Percentiles rank a stretch among this genome's conserved stretches.
Conservation (phyloP, 768 basidiomycete genomes). For the Punctularia strigosozonata region DNA sequence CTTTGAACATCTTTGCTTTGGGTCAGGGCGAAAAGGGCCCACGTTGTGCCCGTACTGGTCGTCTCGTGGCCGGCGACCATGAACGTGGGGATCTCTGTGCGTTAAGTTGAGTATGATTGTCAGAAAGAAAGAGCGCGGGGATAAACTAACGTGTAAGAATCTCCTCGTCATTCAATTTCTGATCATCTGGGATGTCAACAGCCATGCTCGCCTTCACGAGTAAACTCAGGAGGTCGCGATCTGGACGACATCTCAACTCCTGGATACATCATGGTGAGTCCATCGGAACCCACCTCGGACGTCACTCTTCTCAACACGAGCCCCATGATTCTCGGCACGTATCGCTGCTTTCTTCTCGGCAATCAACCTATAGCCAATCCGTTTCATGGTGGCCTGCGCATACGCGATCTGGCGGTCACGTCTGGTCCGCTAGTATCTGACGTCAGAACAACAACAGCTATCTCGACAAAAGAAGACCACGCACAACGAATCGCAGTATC, state of each 20-base stretch:
- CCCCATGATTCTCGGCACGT: background rate
- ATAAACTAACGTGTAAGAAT: too few species aligned
- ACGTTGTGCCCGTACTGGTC: conserved; percentile 23
- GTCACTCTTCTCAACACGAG: too few species aligned
- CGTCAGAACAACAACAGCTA: background rate
- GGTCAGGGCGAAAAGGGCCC: conserved; percentile 23
- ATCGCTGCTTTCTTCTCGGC: background rate
- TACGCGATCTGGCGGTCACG: background rate
- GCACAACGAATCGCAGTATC: background rate
- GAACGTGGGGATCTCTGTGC: conserved; percentile 55
- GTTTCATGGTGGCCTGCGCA: background rate
- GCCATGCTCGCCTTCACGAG: too few species aligned
- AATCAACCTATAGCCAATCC: background rate
- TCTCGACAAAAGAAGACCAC: background rate
- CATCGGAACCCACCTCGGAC: too few species aligned
- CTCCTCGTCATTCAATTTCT: too few species aligned
- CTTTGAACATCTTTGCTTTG: conserved; percentile 21
- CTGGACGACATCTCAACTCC: too few species aligned
- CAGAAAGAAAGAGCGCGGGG: too few species aligned
- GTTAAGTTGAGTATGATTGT: too few species aligned
- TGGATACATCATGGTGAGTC: too few species aligned
- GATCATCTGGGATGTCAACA: too few species aligned
- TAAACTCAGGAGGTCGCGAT: too few species aligned
- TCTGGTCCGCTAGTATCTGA: background rate
- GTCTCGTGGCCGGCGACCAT: conserved; percentile 51